Evolutionary conservation across 2,329 filamentous ascomycete species (phyloP).

Genomic region (Teratosphaeria gauchensis): DNA sequence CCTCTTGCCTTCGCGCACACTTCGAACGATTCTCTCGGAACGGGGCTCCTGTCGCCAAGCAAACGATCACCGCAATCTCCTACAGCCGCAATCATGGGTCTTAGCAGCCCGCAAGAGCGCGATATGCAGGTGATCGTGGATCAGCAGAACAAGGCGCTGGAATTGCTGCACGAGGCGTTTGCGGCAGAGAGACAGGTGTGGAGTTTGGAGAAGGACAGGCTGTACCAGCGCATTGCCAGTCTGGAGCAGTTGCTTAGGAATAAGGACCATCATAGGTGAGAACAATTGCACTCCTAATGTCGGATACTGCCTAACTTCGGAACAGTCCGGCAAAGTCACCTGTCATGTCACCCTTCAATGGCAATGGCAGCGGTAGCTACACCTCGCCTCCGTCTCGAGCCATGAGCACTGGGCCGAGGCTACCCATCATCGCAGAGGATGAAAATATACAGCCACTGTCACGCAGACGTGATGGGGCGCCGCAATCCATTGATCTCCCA

Average conservation of each 20-base stretch:
- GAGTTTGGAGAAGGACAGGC: constrained; percentile 22
- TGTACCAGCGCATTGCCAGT: constrained; percentile 25
- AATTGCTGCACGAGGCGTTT: constrained; percentile 25
- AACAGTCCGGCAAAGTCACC: constrained; percentile 27
- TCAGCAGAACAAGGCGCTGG: constrained; percentile 24
- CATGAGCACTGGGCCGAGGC: constrained; percentile 5
- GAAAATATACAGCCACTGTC: constrained; percentile 19
- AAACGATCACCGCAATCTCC: constrained; percentile 3
- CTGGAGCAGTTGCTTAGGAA: constrained; percentile 26
- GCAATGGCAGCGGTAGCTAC: constrained; percentile 4
- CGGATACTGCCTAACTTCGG: background rate
- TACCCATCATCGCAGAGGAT: constrained; percentile 27
- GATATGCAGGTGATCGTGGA: constrained; percentile 25
- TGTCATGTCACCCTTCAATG: constrained; percentile 19
- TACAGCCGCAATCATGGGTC: constrained; percentile 14
- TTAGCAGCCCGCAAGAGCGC: constrained; percentile 9
- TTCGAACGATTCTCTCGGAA: constrained; percentile 25
- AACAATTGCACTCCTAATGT: background rate
- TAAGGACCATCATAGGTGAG: constrained; percentile 26
- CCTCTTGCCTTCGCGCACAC: constrained; percentile 27
- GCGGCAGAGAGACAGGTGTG: constrained; percentile 26
- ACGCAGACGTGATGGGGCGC: constrained; percentile 16
- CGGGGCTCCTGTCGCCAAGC: constrained; percentile 11
- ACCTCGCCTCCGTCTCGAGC: constrained; percentile 14
- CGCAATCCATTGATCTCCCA: constrained; percentile 16